A percentile compares a stretch with the other conserved stretches of the same genome.
These are phyloP conservation scores for Suillus ampliporus DNA, from an alignment of 768 basidiomycete species.

Conservation along the genomic window DNA sequence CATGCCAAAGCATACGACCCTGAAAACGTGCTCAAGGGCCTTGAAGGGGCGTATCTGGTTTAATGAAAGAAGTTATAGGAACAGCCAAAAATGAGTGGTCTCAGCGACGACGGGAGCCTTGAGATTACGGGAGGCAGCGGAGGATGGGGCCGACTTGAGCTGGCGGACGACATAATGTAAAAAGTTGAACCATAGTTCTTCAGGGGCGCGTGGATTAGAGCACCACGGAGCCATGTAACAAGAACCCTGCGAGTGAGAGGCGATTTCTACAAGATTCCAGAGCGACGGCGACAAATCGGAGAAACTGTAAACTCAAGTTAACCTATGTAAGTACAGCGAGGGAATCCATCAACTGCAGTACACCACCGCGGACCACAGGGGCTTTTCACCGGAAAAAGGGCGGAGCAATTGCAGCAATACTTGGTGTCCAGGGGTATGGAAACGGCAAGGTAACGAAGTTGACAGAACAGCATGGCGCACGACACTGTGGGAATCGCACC, in stretches of 20 bases:
- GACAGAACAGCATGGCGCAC: conserved; percentile 8
- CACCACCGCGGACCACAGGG: background rate
- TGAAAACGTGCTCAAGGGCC: conserved; percentile 3
- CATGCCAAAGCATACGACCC: background rate
- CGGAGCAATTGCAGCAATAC: background rate
- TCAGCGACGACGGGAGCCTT: no score
- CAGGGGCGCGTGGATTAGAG: background rate
- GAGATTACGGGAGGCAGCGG: background rate
- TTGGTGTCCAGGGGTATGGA: background rate
- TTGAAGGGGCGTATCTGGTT: background rate
- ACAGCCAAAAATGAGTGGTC: background rate
- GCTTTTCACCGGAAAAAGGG: background rate
- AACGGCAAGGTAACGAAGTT: background rate
- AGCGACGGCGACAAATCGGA: background rate
- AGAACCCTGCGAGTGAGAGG: background rate
- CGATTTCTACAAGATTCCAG: no score
- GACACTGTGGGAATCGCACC: background rate
- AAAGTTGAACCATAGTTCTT: background rate
- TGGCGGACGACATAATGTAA: background rate
- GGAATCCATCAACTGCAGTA: background rate
- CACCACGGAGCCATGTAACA: background rate
- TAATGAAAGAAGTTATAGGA: background rate
- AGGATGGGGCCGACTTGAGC: background rate
- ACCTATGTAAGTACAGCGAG: background rate
- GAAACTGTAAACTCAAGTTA: background rate